Base-by-base conservation (phyloP, 2,329 filamentous ascomycete genomes). In the Neofusicoccum cordaticola region DNA sequence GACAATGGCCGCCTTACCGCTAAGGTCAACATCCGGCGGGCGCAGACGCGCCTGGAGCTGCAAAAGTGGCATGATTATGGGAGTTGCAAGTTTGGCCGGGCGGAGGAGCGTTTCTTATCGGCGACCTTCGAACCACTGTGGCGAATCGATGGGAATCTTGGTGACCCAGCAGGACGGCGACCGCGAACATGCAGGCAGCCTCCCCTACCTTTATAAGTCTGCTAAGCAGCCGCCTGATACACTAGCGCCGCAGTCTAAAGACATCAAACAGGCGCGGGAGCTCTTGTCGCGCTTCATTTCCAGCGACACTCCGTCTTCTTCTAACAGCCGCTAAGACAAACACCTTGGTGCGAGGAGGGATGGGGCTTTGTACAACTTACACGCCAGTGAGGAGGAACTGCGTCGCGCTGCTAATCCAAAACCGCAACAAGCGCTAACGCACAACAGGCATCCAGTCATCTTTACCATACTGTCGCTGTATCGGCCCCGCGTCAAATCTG, bases 1-100 rank as follows among this genome's bases (percentile, higher is more conserved):
- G 7, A 70, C 58, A 15, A 69, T 62, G 11, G 66, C 66, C 34
- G 52, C 63, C 52, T 67, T 67, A 34, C 65, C 41, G 41, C 17
- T 35, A 13, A 60, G 56, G 11, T 47, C 22, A 41, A 35, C 35
- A 8, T 15, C 22, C 2, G 42, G 42, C 7, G 56, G 41, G 2
- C n/a, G 41, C 4, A 35, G 56, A 31, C 44, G 27, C 47, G 15
- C 15, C 19, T 47, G 56, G n/a, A 60, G 31, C 7, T 60, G 56
- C 27, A 47, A 37, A 11, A 47, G 27, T 35, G 56, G 56, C 27
- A 60, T 60, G 15, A 17, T 34, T 15, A 17, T 56, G 19, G 35
- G 6, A 15, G 9, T 51, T 31, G 19, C 13, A 27, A 8, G 9
- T 22, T 12, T 17, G 27, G 7, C 7, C 4, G 4, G 17, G 27